Conservation (phyloP, 768 basidiomycete species). For the Terana coerulea region DNA sequence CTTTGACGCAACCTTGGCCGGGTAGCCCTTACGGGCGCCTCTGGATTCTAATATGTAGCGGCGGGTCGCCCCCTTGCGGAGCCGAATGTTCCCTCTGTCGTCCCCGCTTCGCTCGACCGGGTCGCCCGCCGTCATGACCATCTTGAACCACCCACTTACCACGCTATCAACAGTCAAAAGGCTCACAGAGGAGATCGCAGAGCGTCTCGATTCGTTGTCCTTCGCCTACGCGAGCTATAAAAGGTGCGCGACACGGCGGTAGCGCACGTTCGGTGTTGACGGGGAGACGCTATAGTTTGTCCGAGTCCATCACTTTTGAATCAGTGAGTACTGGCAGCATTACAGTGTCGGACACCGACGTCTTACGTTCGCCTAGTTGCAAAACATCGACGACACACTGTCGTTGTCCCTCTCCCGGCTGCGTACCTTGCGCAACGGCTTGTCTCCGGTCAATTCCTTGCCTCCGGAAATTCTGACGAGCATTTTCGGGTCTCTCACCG, state of each 20-base stretch:
- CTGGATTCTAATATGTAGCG: too few species aligned
- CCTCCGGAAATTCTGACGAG: conserved; percentile 4
- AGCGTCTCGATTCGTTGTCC: not conserved
- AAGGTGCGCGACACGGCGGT: not conserved
- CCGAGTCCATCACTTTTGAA: not conserved
- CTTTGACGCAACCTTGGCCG: too few species aligned
- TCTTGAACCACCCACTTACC: not conserved
- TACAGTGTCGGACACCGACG: not conserved
- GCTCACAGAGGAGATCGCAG: not conserved
- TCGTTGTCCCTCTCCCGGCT: not conserved
- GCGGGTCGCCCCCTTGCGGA: not conserved
- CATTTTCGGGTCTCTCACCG: conserved; percentile 4
- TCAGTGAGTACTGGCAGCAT: not conserved
- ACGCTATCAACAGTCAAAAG: not conserved
- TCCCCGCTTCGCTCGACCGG: too few species aligned
- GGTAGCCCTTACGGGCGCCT: too few species aligned
- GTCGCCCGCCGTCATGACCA: not conserved
- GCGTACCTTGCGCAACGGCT: not conserved
- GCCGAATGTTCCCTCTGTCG: too few species aligned
- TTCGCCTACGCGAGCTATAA: not conserved
- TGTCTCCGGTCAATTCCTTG: conserved; percentile 1
- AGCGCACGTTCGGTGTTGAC: not conserved
- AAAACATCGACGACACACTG: not conserved
- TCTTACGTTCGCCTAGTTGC: not conserved
- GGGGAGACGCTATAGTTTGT: not conserved